These are phyloP conservation scores for Chrysoporthe deuterocubensis DNA, from an alignment of 2,329 filamentous ascomycete genomes.

Conservation along the genomic window DNA sequence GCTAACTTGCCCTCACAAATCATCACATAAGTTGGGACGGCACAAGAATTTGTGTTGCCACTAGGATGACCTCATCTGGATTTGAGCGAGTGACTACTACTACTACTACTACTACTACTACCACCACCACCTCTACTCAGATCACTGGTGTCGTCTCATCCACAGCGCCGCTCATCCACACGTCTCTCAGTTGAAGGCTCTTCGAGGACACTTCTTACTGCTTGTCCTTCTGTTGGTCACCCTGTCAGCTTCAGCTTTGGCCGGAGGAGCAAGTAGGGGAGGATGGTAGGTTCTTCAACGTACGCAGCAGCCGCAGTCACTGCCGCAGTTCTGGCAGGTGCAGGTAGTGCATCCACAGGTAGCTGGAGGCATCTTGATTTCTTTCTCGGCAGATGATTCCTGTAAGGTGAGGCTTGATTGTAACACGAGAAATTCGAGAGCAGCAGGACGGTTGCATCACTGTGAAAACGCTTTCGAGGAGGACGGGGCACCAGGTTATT, in stretches of 20 bases:
- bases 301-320: slow-evolving; percentile 24
- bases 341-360: slow-evolving; percentile 21
- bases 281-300: background rate
- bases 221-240: slow-evolving; percentile 20
- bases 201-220: slow-evolving; percentile 4
- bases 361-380: slow-evolving; percentile 21
- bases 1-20: background rate
- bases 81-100: background rate
- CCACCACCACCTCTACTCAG: background rate
- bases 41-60: background rate
- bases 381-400: background rate
- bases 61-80: background rate
- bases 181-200: background rate
- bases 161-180: background rate
- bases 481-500: background rate
- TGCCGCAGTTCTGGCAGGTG: slow-evolving; percentile 21
- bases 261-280: background rate
- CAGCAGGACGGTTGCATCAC: too few relatives aligned
- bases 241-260: background rate
- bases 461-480: background rate
- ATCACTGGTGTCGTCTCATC: background rate
- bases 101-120: too few relatives aligned
- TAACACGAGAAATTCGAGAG: too few relatives aligned
- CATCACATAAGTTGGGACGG: background rate
- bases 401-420: too few relatives aligned